Conservation (phyloP, 495 filamentous ascomycete species). For the Tuber borchii region DNA sequence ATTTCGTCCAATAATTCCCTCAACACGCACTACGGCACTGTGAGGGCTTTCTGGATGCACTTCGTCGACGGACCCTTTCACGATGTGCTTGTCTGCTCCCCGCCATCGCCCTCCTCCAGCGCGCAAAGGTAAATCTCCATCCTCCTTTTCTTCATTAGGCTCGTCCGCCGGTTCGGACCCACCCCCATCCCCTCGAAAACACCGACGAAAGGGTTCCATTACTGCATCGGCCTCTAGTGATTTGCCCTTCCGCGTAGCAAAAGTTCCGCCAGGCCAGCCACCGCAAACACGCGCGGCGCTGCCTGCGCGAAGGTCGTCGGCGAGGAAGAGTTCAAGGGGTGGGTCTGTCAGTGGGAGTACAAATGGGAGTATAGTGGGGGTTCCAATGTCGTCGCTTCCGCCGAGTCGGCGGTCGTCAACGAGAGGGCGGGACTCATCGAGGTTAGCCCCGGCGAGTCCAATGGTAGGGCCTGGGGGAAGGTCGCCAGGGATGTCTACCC, state of each 20-base stretch:
- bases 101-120: slow-evolving; percentile 24
- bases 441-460: slow-evolving; percentile 25
- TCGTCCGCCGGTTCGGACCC: slow-evolving; percentile 21
- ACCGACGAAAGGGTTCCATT: slow-evolving; percentile 10
- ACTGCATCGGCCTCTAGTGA: slow-evolving; percentile 16
- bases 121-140: slow-evolving; percentile 24
- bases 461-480: neutral
- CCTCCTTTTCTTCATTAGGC: slow-evolving; percentile 29
- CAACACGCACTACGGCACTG: neutral
- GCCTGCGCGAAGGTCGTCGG: slow-evolving; percentile 19
- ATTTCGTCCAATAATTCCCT: slow-evolving; percentile 24
- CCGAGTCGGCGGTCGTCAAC: slow-evolving; percentile 24
- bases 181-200: slow-evolving; percentile 11
- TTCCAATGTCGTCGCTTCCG: slow-evolving; percentile 16
- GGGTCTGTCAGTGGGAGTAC: slow-evolving; percentile 29
- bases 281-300: slow-evolving; percentile 18
- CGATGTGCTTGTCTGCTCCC: slow-evolving; percentile 29
- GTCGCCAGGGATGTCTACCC: slow-evolving; percentile 21
- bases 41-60: slow-evolving; percentile 29
- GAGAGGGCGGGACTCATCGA: slow-evolving; percentile 22
- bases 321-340: slow-evolving; percentile 17
- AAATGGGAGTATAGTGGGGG: slow-evolving; percentile 20
- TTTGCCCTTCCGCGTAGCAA: slow-evolving; percentile 20
- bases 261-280: neutral
- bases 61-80: slow-evolving; percentile 10